Percentiles rank a stretch among this genome's conserved stretches.
Conservation (phyloP, 306 rosid genomes). For the Prunus dulcis region DNA sequence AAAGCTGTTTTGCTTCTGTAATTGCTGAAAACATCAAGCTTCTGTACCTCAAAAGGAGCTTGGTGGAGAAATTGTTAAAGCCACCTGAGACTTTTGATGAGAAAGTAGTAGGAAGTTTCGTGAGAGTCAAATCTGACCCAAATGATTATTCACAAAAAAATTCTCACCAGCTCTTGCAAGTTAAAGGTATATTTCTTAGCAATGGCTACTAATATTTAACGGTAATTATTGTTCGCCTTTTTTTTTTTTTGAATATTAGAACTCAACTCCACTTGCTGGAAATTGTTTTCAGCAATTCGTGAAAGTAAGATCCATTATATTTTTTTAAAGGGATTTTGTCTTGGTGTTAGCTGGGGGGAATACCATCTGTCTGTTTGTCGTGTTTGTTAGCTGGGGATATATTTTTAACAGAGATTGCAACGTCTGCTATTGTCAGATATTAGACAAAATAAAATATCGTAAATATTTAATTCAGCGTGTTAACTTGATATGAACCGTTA, state of each 20-base stretch:
- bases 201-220: background rate
- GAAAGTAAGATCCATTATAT: background rate
- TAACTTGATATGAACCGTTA: background rate
- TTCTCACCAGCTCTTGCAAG: constrained; percentile 58
- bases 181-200: constrained; percentile 48
- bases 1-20: constrained; percentile 53
- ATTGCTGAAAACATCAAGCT: constrained; percentile 56
- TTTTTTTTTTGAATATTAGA: background rate
- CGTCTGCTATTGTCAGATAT: background rate
- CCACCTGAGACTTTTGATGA: constrained; percentile 44
- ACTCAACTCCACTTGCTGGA: background rate
- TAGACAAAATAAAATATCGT: background rate
- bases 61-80: constrained; percentile 57
- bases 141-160: constrained; percentile 64
- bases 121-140: constrained; percentile 62
- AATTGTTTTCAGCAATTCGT: background rate
- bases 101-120: constrained; percentile 68
- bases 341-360: background rate
- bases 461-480: background rate
- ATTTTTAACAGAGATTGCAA: background rate
- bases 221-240: background rate
- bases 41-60: constrained; percentile 65
- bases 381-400: background rate
- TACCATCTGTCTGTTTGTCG: background rate
- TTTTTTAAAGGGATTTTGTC: background rate